Evolutionary conservation across 192 early-diverging fungal genomes (phyloP).

Genomic region (Backusella australiensis): DNA sequence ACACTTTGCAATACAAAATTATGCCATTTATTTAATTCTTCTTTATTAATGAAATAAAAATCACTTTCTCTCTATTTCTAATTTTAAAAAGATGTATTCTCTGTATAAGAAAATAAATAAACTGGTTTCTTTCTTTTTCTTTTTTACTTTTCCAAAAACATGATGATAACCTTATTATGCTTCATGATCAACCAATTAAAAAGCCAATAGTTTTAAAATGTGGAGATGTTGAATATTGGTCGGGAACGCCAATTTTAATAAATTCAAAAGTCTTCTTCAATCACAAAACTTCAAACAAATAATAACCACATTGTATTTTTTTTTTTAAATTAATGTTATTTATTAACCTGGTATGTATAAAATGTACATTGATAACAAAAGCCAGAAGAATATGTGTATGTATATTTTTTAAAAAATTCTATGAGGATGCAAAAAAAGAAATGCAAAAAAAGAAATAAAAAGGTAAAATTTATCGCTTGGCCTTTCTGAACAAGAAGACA

Average conservation of each 20-base stretch:
- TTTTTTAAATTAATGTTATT: not conserved
- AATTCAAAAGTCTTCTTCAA: not conserved
- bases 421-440: not conserved
- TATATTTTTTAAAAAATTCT: not conserved
- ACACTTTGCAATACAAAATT: too few species aligned
- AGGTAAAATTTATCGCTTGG: conserved; percentile 31
- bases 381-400: not conserved
- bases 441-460: not conserved
- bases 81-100: not conserved
- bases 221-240: too few species aligned
- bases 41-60: not conserved
- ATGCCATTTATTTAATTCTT: not conserved
- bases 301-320: too few species aligned
- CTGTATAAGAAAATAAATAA: not conserved
- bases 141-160: too few species aligned
- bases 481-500: conserved; percentile 43
- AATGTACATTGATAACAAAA: not conserved
- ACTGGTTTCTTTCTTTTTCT: not conserved
- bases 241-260: not conserved
- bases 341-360: conserved; percentile 3
- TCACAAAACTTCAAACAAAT: not conserved
- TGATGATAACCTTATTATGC: not conserved
- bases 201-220: too few species aligned
- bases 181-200: not conserved
- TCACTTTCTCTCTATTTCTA: not conserved